These are phyloP conservation scores for Umbilicaria muhlenbergii DNA, from an alignment of 495 filamentous ascomycete species.

Conservation along the genomic window DNA sequence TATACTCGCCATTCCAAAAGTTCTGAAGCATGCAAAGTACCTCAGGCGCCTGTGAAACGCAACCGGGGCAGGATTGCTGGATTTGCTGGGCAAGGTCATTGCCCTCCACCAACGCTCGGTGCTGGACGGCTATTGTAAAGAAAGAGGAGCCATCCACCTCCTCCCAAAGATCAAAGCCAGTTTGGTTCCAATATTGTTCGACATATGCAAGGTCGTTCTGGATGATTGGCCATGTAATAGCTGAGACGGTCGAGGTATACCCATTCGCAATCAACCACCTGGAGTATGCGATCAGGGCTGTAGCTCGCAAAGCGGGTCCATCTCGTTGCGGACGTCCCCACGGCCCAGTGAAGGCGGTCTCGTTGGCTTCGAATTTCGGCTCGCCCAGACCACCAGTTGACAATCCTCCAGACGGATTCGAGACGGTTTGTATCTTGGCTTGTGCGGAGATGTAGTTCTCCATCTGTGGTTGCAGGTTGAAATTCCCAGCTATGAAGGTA, in stretches of 20 bases:
- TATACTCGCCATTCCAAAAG: conserved; percentile 29
- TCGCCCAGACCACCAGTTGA: conserved; percentile 39
- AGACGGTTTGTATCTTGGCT: conserved; percentile 33
- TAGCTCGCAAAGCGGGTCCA: conserved; percentile 33
- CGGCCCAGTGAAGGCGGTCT: conserved; percentile 33
- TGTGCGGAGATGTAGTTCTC: conserved; percentile 39
- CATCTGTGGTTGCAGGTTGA: conserved; percentile 24
- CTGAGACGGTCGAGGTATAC: conserved; percentile 19
- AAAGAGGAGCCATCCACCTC: conserved; percentile 46
- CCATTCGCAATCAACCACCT: conserved; percentile 27
- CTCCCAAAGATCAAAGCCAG: conserved; percentile 50
- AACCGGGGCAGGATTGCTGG: conserved; percentile 25
- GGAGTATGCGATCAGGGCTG: conserved; percentile 22
- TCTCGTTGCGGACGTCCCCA: conserved; percentile 53
- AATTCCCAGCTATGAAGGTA: conserved; percentile 28
- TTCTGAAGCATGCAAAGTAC: conserved; percentile 32
- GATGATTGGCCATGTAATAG: conserved; percentile 36
- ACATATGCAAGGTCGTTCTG: conserved; percentile 46
- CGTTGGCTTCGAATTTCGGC: conserved; percentile 42
- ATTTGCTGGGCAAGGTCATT: conserved; percentile 34
- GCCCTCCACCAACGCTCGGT: conserved; percentile 46
- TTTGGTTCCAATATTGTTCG: conserved; percentile 49
- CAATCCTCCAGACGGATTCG: conserved; percentile 39
- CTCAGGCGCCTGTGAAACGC: conserved; percentile 32
- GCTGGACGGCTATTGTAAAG: conserved; percentile 43